Evolutionary conservation across 1,284 basidiomycete species (phyloP), one percentile per base, ranked within the genome.

Genomic region (Ustilago vetiveriae): DNA sequence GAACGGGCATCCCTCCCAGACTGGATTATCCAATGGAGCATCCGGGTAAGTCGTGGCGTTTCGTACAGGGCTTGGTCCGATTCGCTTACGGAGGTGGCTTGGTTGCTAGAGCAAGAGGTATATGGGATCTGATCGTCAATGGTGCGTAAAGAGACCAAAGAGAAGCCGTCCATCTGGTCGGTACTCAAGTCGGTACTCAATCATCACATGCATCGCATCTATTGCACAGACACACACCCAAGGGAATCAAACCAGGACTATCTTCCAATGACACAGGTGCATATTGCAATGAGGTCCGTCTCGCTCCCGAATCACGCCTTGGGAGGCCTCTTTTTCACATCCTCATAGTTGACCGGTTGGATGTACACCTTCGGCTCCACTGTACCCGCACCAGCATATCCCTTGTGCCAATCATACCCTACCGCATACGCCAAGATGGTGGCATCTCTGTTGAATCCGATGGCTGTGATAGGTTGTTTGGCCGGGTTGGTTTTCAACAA

Each of bases 1-100:
- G 92, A 78, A 98, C 95, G 0, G 84, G 83, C 6, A 97, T 98
- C 67, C 95, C 95, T 0, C 71, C 79, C 0, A 75, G 75, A 1
- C 69, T 84, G 13, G 78, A 82, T 48, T 83, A 83, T 43, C 83
- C 83, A 8, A 48, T 83, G 32, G 23, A 39, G 13, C 26, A 32
- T 2, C 52, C 56, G 17, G 17, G 13, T 4, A 57, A 54, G 45
- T 44, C 44, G 21, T 71, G 68, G 68, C 32, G 22, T 10, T 71
- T 71, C 14, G 68, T 66, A 17, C 41, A 65, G 11, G 57, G 49
- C 0, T 32, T 71, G 35, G 22, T 71, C 14, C 17, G 41, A 3
- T 54, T 71, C 10, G 68, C 62, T 4, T 71, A 71, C 26, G 68
- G 53, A 3, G 45, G 33, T 7, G 30, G 41, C 4, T 4, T 49